A percentile compares a stretch with the other conserved stretches of the same genome.
Conservation (phyloP, 345 rosid genomes). For the Cochlearia excelsa region DNA sequence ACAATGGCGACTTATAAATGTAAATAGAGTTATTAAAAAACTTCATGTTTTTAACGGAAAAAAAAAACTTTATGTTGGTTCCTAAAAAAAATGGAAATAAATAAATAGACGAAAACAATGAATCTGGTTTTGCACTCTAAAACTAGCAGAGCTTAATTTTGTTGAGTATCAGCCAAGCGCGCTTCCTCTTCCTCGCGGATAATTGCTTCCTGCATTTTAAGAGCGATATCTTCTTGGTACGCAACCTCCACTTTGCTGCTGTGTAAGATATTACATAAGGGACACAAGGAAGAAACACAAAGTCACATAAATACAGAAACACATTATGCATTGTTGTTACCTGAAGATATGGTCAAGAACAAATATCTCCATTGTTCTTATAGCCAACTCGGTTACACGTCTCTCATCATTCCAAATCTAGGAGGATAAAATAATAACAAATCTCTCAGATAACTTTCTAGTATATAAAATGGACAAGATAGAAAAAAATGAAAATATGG, state of each 20-base stretch:
- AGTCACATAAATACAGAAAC: neutral
- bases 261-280: conserved; percentile 20
- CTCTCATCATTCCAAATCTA: conserved; percentile 78
- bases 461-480: neutral
- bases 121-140: no score
- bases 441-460: conserved; percentile 3
- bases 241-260: conserved; percentile 94
- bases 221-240: conserved; percentile 93
- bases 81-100: no score
- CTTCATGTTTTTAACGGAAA: no score
- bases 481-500: conserved; percentile 4
- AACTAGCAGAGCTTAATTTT: no score
- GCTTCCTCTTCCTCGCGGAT: conserved; percentile 98
- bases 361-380: conserved; percentile 94
- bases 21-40: no score
- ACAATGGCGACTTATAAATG: no score
- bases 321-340: conserved; percentile 41
- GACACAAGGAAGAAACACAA: conserved; percentile 7
- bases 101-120: no score
- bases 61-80: no score
- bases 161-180: conserved; percentile 81
- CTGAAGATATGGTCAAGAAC: conserved; percentile 90
- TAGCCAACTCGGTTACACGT: conserved; percentile 86
- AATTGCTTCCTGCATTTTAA: conserved; percentile 95
- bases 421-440: conserved; percentile 13